These are phyloP conservation scores for Benincasa hispida DNA, from an alignment of 306 rosid genomes.

Conservation along the genomic window DNA sequence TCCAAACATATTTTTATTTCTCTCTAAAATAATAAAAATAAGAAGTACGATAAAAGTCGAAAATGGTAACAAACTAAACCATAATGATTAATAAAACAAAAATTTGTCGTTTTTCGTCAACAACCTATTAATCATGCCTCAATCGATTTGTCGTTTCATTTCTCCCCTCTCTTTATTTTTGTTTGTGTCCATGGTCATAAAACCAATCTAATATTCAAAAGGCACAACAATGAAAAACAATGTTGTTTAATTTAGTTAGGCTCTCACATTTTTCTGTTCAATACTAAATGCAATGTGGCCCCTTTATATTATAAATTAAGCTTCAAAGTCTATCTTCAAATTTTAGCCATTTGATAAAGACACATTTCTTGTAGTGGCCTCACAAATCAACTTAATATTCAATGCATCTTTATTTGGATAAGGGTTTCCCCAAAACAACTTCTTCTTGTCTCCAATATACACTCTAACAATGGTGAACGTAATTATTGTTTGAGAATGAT, in stretches of 20 bases:
- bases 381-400: neutral
- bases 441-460: neutral
- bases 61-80: neutral
- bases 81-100: neutral
- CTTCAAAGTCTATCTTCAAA: slow-evolving; percentile 5
- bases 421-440: neutral
- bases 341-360: neutral
- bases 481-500: neutral
- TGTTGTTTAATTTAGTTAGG: neutral
- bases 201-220: neutral
- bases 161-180: neutral
- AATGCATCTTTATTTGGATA: slow-evolving; percentile 1
- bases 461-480: neutral
- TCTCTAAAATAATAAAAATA: neutral
- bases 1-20: neutral
- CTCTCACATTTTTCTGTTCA: neutral
- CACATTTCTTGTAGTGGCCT: neutral
- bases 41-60: neutral
- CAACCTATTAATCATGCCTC: neutral
- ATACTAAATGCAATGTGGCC: neutral
- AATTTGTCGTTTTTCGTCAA: neutral
- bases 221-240: neutral
- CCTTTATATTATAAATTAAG: neutral
- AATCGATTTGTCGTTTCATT: neutral
- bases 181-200: neutral